Evolutionary conservation across 306 rosid genomes (phyloP), one percentile per base, ranked within the genome.

Genomic region (Biancaea sappan): DNA sequence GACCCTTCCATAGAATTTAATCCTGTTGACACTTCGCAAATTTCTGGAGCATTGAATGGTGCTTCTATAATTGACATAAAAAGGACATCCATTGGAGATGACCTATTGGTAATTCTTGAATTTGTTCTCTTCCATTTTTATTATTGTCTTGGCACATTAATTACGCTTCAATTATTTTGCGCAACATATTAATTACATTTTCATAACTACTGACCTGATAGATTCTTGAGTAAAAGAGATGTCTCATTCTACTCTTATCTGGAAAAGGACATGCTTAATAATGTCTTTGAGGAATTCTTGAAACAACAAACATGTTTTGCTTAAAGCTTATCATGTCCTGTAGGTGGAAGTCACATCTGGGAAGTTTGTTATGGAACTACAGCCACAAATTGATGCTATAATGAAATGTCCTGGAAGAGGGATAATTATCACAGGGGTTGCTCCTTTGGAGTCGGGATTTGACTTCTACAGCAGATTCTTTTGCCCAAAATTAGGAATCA

Each of bases 391-490:
- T 46, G 88, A 81, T 76, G 96, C 80, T 53, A 76, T 89, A n/a
- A 13, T 34, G 31, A 86, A 87, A 60, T 84, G 73, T 70, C 94
- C 96, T 2, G 92, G 87, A 73, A 37, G 18, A 21, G 98, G 97
- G 69, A 1, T 94, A 25, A 79, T 86, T 71, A 80, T 86, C 73
- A 59, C 97, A 0, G 96, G 84, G 35, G 46, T 50, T 58, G 84
- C 96, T 68, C 84, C 90, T 72, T 78, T 86, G 1, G 88, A 73
- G 35, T 91, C 94, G 0, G 87, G 81, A 46, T 91, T 88, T 81
- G 97, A 94, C 60, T 84, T 91, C 81, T 82, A 69, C 71, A 89
- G 88, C 65, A 75, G 96, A 52, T 85, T 1, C 77, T 91, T 91
- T 80, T 69, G 74, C 77, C 98, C 96, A 6, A 85, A 88, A 77